Conservation (phyloP, 768 basidiomycete species). For the Tylopilus sp. region DNA sequence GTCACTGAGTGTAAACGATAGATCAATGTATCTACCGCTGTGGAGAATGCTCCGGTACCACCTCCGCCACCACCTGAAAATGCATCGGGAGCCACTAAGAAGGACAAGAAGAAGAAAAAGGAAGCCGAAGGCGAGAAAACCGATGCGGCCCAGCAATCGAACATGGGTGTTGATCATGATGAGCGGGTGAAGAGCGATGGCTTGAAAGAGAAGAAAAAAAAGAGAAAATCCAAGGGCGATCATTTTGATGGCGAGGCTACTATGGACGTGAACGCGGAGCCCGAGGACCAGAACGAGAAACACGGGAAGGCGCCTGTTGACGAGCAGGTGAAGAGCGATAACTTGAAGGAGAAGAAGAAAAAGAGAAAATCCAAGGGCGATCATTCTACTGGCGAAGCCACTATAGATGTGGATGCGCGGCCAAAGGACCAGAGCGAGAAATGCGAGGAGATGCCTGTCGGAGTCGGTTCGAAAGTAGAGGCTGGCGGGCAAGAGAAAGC, state of each 20-base stretch:
- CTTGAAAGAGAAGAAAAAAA: constrained; percentile 15
- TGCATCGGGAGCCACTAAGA: not conserved
- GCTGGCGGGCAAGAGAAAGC: constrained; percentile 1
- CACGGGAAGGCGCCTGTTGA: not conserved
- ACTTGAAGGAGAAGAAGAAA: constrained; percentile 14
- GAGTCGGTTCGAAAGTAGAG: not conserved
- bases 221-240: constrained; percentile 16
- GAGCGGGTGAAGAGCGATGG: constrained; percentile 1
- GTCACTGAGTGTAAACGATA: constrained; percentile 11
- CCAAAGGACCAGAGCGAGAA: constrained; percentile 1
- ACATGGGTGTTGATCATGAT: not conserved
- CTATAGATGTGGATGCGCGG: not conserved
- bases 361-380: constrained; percentile 15
- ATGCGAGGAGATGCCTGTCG: not conserved
- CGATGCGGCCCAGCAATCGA: not conserved
- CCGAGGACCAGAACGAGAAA: constrained; percentile 1
- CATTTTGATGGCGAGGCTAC: not conserved
- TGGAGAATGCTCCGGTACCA: not conserved
- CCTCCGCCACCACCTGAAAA: not conserved
- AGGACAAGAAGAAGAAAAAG: constrained; percentile 16
- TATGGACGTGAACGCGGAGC: not conserved
- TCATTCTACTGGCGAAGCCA: not conserved
- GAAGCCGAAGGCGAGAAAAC: not conserved
- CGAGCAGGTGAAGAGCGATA: not conserved
- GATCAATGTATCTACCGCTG: not conserved